Evolutionary conservation across 148 eudicot species (phyloP), one percentile per base, ranked within the genome.

Genomic region (Rhododendron simsii): DNA sequence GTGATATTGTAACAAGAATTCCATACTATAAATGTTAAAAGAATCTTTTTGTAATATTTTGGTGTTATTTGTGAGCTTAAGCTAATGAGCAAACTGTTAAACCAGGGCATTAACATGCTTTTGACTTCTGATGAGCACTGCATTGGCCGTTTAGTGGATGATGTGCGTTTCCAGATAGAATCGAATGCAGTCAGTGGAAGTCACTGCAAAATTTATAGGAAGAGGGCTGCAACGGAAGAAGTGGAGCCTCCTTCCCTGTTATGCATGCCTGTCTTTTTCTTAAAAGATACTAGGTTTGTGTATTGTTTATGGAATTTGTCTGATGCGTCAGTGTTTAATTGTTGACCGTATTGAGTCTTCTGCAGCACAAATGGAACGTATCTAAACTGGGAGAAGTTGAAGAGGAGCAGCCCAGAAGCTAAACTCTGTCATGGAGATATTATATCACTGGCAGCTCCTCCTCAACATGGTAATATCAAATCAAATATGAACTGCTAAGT

Each of bases 341-440:
- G 7, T 71, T 71, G 76, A 92, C 81, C 20, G 7, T 65, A 47
- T 89, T 85, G 76, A 83, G 63, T 78, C 81, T 90, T 84, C 80
- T 86, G 85, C 94, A 96, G 99, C 85, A 96, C 96, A 80, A 96
- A 96, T 92, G 99, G 99, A 83, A 94, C 99, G 69, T 96, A 86
- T 87, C 86, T 95, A 80, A 96, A 96, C 71, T 95, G 98, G 96
- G 93, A 92, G 86, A 95, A 88, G 85, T 84, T 94, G 91, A 95
- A 86, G 83, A 96, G 92, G 86, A 91, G 86, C 84, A 91, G 93
- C 87, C 45, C 93, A n/a, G 98, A 93, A 90, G 92, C 92, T 35
- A 92, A 91, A 86, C 88, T 96, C 87, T 82, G 84, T 84, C 98
- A 96, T 85, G 99, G 99, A 85, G 99, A 96, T 89, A 94, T 96